Conservation (phyloP, 2,329 filamentous ascomycete genomes). For the Beauveria rudraprayagi region DNA sequence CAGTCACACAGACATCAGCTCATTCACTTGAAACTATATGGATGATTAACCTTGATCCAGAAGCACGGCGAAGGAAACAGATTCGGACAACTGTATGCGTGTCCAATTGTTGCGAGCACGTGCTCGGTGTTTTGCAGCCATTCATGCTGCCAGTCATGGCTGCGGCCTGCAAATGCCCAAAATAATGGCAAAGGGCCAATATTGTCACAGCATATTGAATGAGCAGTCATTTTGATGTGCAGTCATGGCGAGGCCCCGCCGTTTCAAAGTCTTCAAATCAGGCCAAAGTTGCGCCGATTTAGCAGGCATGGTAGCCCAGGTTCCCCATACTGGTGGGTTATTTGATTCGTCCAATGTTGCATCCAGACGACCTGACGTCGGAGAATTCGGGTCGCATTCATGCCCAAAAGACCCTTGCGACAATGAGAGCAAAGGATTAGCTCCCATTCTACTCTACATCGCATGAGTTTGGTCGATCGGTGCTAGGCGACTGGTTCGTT, state of each 20-base stretch:
- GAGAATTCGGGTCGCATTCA: neutral
- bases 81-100: neutral
- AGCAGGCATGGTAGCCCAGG: neutral
- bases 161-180: neutral
- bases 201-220: neutral
- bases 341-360: neutral
- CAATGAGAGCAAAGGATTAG: no score
- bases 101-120: neutral
- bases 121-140: neutral
- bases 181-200: neutral
- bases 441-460: no score
- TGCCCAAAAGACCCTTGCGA: neutral
- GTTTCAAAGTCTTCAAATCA: neutral
- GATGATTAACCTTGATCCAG: neutral
- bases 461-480: no score
- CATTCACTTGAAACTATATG: neutral
- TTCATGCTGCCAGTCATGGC: neutral
- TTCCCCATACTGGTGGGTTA: neutral
- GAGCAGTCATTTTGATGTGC: neutral
- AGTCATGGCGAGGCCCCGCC: neutral
- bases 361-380: neutral
- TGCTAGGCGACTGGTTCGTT: no score
- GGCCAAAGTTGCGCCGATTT: neutral
- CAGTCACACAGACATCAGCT: neutral
- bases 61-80: neutral